phyloP scores from a whole-genome alignment of 2,329 filamentous ascomycete genomes.

The Fusarium kyushuense region DNA sequence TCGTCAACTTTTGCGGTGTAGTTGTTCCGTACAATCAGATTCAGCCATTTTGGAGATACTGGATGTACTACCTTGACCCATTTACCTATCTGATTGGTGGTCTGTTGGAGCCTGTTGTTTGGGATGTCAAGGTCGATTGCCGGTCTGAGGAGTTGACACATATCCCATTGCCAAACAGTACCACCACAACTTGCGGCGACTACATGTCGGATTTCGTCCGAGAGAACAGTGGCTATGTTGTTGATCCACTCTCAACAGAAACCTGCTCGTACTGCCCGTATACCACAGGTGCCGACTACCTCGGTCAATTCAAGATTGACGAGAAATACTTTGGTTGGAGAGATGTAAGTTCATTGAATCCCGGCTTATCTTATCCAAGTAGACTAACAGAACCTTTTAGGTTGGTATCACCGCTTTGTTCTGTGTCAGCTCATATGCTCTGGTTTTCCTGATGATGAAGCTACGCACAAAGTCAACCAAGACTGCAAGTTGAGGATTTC shows the following conservation, averaged over 20 bases:
- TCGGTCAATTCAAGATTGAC: background rate
- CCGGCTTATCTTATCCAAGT: no score
- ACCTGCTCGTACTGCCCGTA: background rate
- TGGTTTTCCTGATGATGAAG: conserved; percentile 45
- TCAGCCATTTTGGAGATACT: conserved; percentile 46
- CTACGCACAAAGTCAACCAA: conserved; percentile 40
- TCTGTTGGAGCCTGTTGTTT: conserved; percentile 28
- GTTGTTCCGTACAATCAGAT: conserved; percentile 43
- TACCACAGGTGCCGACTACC: background rate
- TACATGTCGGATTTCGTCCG: background rate
- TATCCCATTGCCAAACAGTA: conserved; percentile 4
- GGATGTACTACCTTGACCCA: conserved; percentile 58
- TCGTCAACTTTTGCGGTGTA: conserved; percentile 46
- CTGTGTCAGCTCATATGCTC: conserved; percentile 37
- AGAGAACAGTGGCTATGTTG: background rate
- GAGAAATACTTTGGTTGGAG: conserved; percentile 28
- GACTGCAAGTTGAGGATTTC: background rate
- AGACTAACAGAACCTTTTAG: background rate
- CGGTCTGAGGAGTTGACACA: conserved; percentile 41
- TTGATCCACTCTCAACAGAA: background rate
- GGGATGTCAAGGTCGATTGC: background rate
- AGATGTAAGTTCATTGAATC: conserved; percentile 18
- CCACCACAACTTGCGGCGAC: background rate
- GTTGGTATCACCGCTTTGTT: conserved; percentile 40
- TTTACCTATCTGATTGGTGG: conserved; percentile 58